A percentile compares a stretch with the other conserved stretches of the same genome.
These are phyloP conservation scores for Cetradonia linearis DNA, from an alignment of 495 filamentous ascomycete genomes.

Conservation along the genomic window DNA sequence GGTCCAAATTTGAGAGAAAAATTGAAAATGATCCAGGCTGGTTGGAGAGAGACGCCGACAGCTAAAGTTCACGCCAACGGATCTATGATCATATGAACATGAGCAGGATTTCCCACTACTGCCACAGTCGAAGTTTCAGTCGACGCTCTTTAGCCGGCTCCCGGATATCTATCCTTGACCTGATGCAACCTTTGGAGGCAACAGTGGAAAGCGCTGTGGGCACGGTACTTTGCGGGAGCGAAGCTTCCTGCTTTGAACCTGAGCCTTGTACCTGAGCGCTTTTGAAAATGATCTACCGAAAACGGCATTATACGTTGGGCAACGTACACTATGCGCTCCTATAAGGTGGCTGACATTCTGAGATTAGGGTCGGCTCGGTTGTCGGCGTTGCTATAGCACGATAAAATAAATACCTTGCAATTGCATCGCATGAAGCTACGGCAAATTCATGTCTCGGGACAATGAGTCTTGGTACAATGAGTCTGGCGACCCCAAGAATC, in stretches of 20 bases:
- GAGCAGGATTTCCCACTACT: not conserved
- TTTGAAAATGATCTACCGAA: not conserved
- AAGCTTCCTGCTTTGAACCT: not conserved
- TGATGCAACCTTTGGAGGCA: not conserved
- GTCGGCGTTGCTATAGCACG: conserved; percentile 1
- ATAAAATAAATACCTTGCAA: conserved; percentile 2
- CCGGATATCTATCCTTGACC: not conserved
- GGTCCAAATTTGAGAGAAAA: conserved; percentile 87
- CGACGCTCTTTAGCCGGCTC: not conserved
- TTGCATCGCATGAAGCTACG: not conserved
- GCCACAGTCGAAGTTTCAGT: not conserved
- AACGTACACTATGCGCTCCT: not conserved
- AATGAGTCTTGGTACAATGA: not conserved
- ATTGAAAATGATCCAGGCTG: conserved; percentile 80
- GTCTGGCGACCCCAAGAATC: not conserved
- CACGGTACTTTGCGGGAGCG: not conserved
- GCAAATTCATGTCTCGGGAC: not conserved
- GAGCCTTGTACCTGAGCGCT: conserved; percentile 3
- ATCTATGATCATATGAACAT: not conserved
- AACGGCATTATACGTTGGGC: not conserved
- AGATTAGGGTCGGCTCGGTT: not conserved
- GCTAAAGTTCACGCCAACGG: conserved; percentile 6
- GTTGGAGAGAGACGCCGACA: conserved; percentile 64
- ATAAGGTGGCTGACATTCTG: not conserved
- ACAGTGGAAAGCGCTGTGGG: not conserved